phyloP scores from a whole-genome alignment of 1,284 basidiomycete genomes.

The Ustilago hordei region DNA sequence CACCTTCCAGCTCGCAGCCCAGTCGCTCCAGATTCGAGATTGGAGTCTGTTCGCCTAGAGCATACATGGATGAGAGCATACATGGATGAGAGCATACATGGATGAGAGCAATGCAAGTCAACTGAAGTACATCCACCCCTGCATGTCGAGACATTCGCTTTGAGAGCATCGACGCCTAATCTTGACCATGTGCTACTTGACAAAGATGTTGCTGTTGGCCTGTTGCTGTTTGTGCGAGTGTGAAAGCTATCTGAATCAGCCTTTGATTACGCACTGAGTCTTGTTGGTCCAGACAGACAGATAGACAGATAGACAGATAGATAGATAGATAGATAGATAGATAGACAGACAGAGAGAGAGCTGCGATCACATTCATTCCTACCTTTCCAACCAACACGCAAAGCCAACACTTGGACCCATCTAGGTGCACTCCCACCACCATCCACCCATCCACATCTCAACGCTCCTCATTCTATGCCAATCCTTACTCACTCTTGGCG shows the following conservation, averaged over 20 bases:
- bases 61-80: background rate
- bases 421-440: background rate
- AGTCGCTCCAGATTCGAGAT: constrained; percentile 36
- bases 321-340: too few species aligned
- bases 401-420: background rate
- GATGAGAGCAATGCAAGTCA: background rate
- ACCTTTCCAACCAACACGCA: background rate
- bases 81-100: background rate
- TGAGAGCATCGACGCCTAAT: background rate
- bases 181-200: background rate
- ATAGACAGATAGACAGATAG: too few species aligned
- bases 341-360: background rate
- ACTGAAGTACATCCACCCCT: background rate
- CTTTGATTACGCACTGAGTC: background rate
- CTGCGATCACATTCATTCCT: constrained; percentile 5
- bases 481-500: background rate
- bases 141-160: background rate
- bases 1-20: constrained; percentile 36
- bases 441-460: background rate
- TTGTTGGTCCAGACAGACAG: background rate
- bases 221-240: constrained; percentile 1
- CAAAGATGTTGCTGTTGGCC: background rate
- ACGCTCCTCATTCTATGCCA: background rate
- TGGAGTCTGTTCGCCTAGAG: constrained; percentile 38
- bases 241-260: background rate